These are phyloP conservation scores for Talaromyces ruber DNA, from an alignment of 495 filamentous ascomycete species.

Conservation along the genomic window DNA sequence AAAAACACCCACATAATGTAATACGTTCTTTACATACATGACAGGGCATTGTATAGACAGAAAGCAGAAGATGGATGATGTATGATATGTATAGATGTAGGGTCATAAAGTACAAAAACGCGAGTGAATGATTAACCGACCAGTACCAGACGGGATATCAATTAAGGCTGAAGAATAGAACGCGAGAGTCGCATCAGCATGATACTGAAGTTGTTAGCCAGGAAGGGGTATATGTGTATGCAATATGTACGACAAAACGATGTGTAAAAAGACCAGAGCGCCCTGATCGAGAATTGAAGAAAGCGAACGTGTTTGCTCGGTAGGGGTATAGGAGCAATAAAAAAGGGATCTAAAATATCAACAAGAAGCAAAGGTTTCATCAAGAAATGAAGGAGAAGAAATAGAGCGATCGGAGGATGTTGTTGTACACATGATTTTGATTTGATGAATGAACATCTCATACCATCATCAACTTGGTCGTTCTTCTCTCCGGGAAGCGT, in stretches of 20 bases:
- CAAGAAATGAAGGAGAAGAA: neutral
- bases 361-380: slow-evolving; percentile 4
- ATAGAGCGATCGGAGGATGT: neutral
- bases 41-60: neutral
- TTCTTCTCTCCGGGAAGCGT: slow-evolving; percentile 64
- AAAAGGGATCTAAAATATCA: slow-evolving; percentile 10
- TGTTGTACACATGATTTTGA: neutral
- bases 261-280: slow-evolving; percentile 10
- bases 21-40: neutral
- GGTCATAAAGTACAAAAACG: neutral
- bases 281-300: slow-evolving; percentile 3
- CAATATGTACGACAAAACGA: slow-evolving; percentile 8
- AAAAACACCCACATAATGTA: neutral
- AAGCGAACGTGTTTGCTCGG: slow-evolving; percentile 1
- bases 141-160: neutral
- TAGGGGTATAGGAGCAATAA: slow-evolving; percentile 6
- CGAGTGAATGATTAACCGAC: neutral
- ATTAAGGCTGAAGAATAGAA: neutral
- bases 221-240: slow-evolving; percentile 8
- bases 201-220: slow-evolving; percentile 9
- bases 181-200: neutral
- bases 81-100: neutral
- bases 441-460: slow-evolving; percentile 22
- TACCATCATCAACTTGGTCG: slow-evolving; percentile 85
- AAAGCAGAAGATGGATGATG: neutral